Conservation (phyloP, 345 rosid species). For the Lepidium sativum region DNA sequence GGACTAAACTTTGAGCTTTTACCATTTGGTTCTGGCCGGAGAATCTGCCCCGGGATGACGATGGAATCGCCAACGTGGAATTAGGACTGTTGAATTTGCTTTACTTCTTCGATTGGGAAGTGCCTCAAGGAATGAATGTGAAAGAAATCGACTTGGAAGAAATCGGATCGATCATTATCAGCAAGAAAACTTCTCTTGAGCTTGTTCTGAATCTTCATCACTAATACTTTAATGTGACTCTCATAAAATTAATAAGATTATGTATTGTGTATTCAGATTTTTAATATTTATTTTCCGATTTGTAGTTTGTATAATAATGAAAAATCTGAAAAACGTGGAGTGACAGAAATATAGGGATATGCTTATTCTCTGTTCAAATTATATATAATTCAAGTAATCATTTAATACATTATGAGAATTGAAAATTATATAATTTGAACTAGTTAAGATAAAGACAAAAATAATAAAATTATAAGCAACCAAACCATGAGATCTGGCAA, state of each 20-base stretch:
- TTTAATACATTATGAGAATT: neutral
- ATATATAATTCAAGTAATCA: no score
- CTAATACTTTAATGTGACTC: no score
- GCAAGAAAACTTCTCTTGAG: neutral
- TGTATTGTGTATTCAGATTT: no score
- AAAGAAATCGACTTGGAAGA: neutral
- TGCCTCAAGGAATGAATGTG: neutral
- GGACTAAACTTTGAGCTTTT: conserved; percentile 39
- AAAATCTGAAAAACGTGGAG: no score
- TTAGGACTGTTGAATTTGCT: conserved; percentile 22
- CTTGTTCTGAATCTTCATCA: neutral
- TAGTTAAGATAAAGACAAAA: no score
- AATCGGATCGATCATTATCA: neutral
- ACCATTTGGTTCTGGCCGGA: conserved; percentile 52
- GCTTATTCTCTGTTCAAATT: no score
- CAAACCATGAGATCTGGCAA: neutral
- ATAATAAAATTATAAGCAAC: neutral
- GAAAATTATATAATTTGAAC: no score
- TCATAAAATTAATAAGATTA: no score
- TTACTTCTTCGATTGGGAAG: conserved; percentile 18
- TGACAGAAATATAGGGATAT: neutral
- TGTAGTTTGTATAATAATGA: no score
- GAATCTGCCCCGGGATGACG: conserved; percentile 42
- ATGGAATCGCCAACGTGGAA: conserved; percentile 17
- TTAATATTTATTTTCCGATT: no score